Evolutionary conservation across 768 basidiomycete species (phyloP).

Genomic region (Pleurotus sapidus): DNA sequence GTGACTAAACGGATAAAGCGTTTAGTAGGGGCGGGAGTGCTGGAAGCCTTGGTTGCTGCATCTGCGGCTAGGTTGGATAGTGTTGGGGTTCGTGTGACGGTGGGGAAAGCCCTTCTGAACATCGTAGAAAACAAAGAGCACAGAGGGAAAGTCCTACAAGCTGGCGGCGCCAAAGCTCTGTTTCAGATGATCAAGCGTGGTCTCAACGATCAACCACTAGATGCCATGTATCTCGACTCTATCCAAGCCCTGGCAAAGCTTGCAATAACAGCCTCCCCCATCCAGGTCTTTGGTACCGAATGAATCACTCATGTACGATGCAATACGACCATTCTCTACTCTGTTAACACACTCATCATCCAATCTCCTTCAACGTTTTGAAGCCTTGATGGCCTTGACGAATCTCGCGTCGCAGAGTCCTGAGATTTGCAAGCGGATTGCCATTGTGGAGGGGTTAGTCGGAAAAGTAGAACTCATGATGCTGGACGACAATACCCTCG

Average conservation of each 20-base stretch:
- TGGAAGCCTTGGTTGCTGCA: conserved; percentile 59
- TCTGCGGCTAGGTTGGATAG: conserved; percentile 57
- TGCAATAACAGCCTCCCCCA: conserved; percentile 86
- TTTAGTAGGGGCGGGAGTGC: conserved; percentile 58
- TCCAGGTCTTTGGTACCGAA: conserved; percentile 91
- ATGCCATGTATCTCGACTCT: conserved; percentile 50
- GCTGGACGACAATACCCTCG: conserved; percentile 77
- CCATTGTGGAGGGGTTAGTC: conserved; percentile 55
- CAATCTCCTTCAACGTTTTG: conserved; percentile 81
- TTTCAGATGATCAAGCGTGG: conserved; percentile 52
- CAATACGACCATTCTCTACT: conserved; percentile 76
- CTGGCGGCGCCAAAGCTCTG: conserved; percentile 73
- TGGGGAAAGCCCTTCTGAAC: conserved; percentile 63
- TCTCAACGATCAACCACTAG: conserved; percentile 34
- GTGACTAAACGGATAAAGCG: conserved; percentile 61
- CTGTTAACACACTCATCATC: conserved; percentile 70
- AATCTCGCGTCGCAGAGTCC: conserved; percentile 83
- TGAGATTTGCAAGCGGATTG: conserved; percentile 65
- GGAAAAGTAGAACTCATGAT: conserved; percentile 70
- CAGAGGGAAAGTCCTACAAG: conserved; percentile 72
- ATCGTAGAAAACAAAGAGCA: conserved; percentile 77
- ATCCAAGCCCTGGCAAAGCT: conserved; percentile 93
- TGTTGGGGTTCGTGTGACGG: conserved; percentile 50
- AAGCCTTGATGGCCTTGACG: conserved; percentile 93
- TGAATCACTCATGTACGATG: conserved; percentile 71